Evolutionary conservation across 495 filamentous ascomycete genomes (phyloP).

Genomic region (Aspergillus affinis): DNA sequence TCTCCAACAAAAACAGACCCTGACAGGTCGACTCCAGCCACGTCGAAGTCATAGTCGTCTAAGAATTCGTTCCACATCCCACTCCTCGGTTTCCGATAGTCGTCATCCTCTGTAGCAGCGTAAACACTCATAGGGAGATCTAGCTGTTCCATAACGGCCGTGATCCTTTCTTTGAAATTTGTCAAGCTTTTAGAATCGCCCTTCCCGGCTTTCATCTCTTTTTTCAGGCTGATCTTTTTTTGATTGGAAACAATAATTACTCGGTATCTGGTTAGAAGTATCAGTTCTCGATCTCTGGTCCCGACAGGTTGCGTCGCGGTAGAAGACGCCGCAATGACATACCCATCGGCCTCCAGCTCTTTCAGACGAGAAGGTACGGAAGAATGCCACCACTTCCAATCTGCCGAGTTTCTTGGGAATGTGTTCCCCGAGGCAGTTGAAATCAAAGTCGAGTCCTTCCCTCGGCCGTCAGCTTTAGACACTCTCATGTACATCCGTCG

Average conservation of each 20-base stretch:
- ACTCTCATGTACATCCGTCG: not conserved
- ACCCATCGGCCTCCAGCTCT: conserved; percentile 71
- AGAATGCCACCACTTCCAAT: conserved; percentile 95
- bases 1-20: conserved; percentile 87
- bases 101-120: conserved; percentile 78
- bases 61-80: conserved; percentile 90
- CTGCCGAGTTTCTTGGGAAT: conserved; percentile 64
- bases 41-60: conserved; percentile 67
- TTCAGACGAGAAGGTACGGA: conserved; percentile 65
- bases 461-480: conserved; percentile 1
- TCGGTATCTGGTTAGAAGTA: conserved; percentile 55
- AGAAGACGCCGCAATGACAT: conserved; percentile 18
- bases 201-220: conserved; percentile 68
- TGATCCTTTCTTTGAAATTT: conserved; percentile 77
- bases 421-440: conserved; percentile 75
- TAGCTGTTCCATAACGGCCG: conserved; percentile 65
- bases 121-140: conserved; percentile 79
- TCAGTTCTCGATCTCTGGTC: conserved; percentile 2
- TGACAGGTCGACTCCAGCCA: conserved; percentile 61
- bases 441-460: conserved; percentile 85
- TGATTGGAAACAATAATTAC: conserved; percentile 88
- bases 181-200: conserved; percentile 60
- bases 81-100: conserved; percentile 78
- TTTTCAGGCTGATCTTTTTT: conserved; percentile 70
- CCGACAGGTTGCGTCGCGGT: not conserved